A percentile compares a stretch with the other conserved stretches of the same genome.
Conservation (phyloP, 2,329 filamentous ascomycete species). For the Sporothrix euskadiensis region DNA sequence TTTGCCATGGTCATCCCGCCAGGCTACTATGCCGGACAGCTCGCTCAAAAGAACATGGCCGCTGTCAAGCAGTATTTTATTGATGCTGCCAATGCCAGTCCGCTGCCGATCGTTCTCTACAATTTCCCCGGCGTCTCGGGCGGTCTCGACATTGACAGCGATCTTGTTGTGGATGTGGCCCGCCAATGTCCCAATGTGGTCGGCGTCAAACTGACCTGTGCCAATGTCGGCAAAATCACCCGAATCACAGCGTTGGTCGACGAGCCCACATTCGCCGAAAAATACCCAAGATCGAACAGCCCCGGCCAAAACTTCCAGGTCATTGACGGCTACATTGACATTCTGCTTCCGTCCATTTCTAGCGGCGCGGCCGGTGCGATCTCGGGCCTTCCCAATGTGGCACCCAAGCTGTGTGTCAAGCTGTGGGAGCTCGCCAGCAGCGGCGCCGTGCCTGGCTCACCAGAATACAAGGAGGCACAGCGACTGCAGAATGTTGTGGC, state of each 20-base stretch:
- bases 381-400: slow-evolving; percentile 28
- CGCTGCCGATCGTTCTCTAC: slow-evolving; percentile 35
- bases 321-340: slow-evolving; percentile 38
- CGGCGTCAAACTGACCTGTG: slow-evolving; percentile 35
- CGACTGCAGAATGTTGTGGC: slow-evolving; percentile 33
- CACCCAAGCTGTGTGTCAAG: slow-evolving; percentile 28
- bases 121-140: slow-evolving; percentile 35
- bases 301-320: slow-evolving; percentile 29
- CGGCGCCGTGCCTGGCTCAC: slow-evolving; percentile 1
- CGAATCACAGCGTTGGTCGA: slow-evolving; percentile 32
- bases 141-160: slow-evolving; percentile 35
- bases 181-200: slow-evolving; percentile 33
- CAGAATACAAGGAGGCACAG: slow-evolving; percentile 29
- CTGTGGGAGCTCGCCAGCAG: slow-evolving; percentile 30
- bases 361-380: slow-evolving; percentile 32
- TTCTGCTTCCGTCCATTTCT: slow-evolving; percentile 36
- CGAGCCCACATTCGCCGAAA: neutral
- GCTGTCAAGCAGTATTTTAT: slow-evolving; percentile 34
- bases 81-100: slow-evolving; percentile 33
- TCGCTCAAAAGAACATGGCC: slow-evolving; percentile 34
- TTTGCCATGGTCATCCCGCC: slow-evolving; percentile 45
- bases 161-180: slow-evolving; percentile 33
- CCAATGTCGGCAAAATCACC: slow-evolving; percentile 33
- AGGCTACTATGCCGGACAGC: slow-evolving; percentile 44
- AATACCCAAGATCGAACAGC: slow-evolving; percentile 20